A percentile compares a stretch with the other conserved stretches of the same genome.
Conservation (phyloP, 164 flowering plant genomes). For the Nymphaea thermarum region DNA sequence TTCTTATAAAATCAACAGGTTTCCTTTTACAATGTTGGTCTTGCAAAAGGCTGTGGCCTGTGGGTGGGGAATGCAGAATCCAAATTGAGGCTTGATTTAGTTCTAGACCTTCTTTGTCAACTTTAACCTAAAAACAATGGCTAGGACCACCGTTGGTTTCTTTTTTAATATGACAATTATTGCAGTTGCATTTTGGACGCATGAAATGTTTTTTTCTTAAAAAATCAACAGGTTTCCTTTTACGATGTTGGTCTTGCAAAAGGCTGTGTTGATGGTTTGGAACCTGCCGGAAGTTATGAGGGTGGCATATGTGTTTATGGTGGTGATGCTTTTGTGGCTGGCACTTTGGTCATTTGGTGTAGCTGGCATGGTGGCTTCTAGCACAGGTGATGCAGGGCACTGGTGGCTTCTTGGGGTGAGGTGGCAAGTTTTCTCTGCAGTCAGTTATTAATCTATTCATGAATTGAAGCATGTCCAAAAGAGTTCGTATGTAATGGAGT, state of each 20-base stretch:
- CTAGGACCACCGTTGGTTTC: not conserved
- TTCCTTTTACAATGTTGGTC: slow-evolving; percentile 93
- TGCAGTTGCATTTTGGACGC: not conserved
- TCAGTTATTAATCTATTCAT: slow-evolving; percentile 4
- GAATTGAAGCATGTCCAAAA: too few relatives aligned
- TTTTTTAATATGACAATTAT: too few relatives aligned
- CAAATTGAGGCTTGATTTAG: not conserved
- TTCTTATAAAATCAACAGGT: slow-evolving; percentile 22
- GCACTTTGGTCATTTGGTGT: slow-evolving; percentile 94
- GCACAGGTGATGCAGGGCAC: slow-evolving; percentile 65
- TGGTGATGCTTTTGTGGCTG: slow-evolving; percentile 88
- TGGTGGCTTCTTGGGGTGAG: slow-evolving; percentile 99
- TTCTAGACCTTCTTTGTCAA: too few relatives aligned
- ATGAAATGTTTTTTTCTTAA: not conserved
- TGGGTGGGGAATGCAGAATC: not conserved
- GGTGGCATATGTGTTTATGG: slow-evolving; percentile 72
- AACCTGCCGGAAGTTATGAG: slow-evolving; percentile 74
- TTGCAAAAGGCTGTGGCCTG: slow-evolving; percentile 81
- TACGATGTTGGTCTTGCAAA: slow-evolving; percentile 86
- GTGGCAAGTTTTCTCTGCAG: slow-evolving; percentile 72
- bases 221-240: slow-evolving; percentile 62
- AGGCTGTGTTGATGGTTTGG: slow-evolving; percentile 87
- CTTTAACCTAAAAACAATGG: not conserved
- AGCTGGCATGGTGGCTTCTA: slow-evolving; percentile 87
- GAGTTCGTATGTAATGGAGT: too few relatives aligned